phyloP scores from a whole-genome alignment of 1,284 basidiomycete genomes.

The Thecaphora frezii region DNA sequence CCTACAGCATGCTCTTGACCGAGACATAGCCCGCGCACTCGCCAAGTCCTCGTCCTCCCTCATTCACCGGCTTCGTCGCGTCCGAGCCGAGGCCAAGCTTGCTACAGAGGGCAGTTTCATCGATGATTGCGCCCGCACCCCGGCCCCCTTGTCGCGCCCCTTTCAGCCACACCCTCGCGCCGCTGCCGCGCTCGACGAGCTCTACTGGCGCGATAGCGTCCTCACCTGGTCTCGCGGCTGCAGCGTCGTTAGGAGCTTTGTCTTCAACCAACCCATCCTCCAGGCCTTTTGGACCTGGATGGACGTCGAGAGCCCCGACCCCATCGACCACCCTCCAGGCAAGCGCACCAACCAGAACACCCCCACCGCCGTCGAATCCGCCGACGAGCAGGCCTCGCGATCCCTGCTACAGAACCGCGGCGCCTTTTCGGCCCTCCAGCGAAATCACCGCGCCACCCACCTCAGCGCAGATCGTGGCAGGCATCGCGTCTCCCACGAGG shows the following conservation, averaged over 20 bases:
- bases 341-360: slow-evolving; percentile 5
- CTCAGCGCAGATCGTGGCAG: no score
- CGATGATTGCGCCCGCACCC: not conserved
- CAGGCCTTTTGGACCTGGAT: slow-evolving; percentile 48
- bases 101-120: not conserved
- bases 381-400: no score
- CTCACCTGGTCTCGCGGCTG: slow-evolving; percentile 41
- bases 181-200: slow-evolving; percentile 16
- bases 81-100: not conserved
- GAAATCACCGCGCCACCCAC: not conserved
- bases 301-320: slow-evolving; percentile 14
- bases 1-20: not conserved
- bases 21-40: not conserved
- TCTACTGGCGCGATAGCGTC: slow-evolving; percentile 27
- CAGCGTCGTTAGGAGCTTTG: slow-evolving; percentile 32
- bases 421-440: not conserved
- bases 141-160: no score
- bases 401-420: not conserved
- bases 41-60: not conserved
- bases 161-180: not conserved
- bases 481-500: not conserved
- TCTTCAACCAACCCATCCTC: slow-evolving; percentile 24
- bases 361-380: slow-evolving; percentile 1
- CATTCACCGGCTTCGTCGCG: not conserved
- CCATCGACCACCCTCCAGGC: slow-evolving; percentile 23